phyloP scores from a whole-genome alignment of 2,329 filamentous ascomycete genomes.

The Calonectria multiphialidica region DNA sequence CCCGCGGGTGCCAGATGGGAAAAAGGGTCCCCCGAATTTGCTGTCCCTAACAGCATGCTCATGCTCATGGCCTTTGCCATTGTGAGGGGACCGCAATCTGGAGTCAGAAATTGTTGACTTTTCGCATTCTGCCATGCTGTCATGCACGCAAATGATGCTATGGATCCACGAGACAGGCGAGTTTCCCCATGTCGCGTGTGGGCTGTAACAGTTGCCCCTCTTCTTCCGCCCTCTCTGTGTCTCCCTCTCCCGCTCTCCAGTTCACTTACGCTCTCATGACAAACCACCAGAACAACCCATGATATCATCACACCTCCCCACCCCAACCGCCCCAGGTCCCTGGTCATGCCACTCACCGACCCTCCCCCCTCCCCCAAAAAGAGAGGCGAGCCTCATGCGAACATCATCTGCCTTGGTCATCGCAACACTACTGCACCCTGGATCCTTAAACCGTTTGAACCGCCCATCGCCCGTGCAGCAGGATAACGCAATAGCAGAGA shows the following conservation, averaged over 20 bases:
- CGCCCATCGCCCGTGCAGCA: background rate
- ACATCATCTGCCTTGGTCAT: constrained; percentile 35
- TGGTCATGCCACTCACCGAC: constrained; percentile 38
- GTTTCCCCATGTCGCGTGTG: no score
- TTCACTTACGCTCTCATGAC: constrained; percentile 19
- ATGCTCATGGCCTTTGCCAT: background rate
- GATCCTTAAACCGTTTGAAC: constrained; percentile 9
- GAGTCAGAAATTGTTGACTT: background rate
- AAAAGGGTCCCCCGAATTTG: background rate
- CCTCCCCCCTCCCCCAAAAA: background rate
- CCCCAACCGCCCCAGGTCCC: constrained; percentile 10
- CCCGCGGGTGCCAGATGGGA: no score
- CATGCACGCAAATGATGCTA: background rate
- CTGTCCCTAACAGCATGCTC: background rate
- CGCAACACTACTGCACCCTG: constrained; percentile 20
- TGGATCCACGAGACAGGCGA: background rate
- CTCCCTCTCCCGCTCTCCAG: background rate
- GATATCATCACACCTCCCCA: constrained; percentile 44
- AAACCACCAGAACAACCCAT: constrained; percentile 34
- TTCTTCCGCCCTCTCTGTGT: background rate
- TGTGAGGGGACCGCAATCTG: background rate
- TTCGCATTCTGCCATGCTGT: background rate
- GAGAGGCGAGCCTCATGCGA: constrained; percentile 23
- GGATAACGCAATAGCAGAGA: background rate
- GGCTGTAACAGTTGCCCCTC: background rate